Evolutionary conservation across 805 yeast species (phyloP).

Genomic region (Torulaspora franciscae): DNA sequence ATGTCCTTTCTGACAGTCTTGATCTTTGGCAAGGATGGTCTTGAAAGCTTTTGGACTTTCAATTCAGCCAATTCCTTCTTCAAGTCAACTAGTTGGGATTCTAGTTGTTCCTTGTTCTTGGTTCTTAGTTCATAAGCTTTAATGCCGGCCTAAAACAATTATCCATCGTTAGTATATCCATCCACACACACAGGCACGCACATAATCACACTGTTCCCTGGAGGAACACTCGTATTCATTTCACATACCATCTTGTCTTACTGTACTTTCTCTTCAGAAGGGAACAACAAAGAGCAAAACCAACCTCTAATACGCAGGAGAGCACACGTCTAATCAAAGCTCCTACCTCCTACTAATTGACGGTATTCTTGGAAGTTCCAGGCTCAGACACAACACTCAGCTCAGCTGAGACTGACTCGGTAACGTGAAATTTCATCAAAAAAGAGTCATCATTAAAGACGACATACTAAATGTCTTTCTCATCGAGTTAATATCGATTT

Average conservation of each 20-base stretch:
- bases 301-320: neutral
- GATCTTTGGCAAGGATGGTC: slow-evolving; percentile 92
- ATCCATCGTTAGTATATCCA: slow-evolving; percentile 14
- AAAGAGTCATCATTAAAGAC: neutral
- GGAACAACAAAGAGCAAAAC: neutral
- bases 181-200: neutral
- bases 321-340: neutral
- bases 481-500: too few species aligned
- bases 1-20: slow-evolving; percentile 96
- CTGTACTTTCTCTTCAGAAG: slow-evolving; percentile 14
- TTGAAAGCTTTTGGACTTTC: slow-evolving; percentile 92
- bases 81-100: slow-evolving; percentile 88
- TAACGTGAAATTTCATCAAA: neutral
- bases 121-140: slow-evolving; percentile 96
- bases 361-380: neutral
- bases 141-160: slow-evolving; percentile 62
- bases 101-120: slow-evolving; percentile 95
- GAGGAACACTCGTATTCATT: neutral
- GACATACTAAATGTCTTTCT: neutral
- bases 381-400: neutral
- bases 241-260: slow-evolving; percentile 27
- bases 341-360: neutral
- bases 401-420: neutral
- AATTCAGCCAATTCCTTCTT: slow-evolving; percentile 94
- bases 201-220: neutral